These are phyloP conservation scores for Babesia bovis DNA, from an alignment of 169 alveolate species.

Conservation along the genomic window DNA sequence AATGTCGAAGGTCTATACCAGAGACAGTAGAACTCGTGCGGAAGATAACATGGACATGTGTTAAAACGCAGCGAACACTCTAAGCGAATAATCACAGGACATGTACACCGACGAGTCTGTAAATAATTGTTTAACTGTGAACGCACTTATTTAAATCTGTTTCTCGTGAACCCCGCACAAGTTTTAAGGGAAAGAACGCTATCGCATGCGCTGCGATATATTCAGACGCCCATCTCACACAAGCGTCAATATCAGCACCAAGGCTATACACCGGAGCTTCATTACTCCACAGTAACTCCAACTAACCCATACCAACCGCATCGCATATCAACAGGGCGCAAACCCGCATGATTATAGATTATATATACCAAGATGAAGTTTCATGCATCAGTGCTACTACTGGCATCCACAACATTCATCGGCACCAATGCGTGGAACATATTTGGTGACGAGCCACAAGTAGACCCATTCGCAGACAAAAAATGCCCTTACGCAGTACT, in stretches of 20 bases:
- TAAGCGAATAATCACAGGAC: background rate
- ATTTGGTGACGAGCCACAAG: slow-evolving; percentile 29
- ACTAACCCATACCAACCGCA: too few relatives aligned
- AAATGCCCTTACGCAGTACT: slow-evolving; percentile 66
- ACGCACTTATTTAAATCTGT: too few relatives aligned
- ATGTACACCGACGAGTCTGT: slow-evolving; percentile 6
- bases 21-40: too few relatives aligned
- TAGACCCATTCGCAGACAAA: slow-evolving; percentile 34
- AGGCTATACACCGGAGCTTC: too few relatives aligned
- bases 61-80: background rate
- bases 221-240: too few relatives aligned
- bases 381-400: background rate
- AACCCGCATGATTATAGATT: too few relatives aligned
- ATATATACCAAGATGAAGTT: slow-evolving; percentile 10
- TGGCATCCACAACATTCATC: background rate
- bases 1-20: background rate
- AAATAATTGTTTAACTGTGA: background rate
- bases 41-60: background rate
- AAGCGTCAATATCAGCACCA: too few relatives aligned
- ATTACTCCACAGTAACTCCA: too few relatives aligned
- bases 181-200: too few relatives aligned
- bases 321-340: too few relatives aligned
- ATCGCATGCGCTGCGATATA: too few relatives aligned
- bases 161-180: too few relatives aligned
- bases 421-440: slow-evolving; percentile 10